Percentiles rank a stretch among this genome's conserved stretches.
Evolutionary conservation across 1,284 basidiomycete genomes (phyloP).

Genomic region (Lignosus rhinocerotis): DNA sequence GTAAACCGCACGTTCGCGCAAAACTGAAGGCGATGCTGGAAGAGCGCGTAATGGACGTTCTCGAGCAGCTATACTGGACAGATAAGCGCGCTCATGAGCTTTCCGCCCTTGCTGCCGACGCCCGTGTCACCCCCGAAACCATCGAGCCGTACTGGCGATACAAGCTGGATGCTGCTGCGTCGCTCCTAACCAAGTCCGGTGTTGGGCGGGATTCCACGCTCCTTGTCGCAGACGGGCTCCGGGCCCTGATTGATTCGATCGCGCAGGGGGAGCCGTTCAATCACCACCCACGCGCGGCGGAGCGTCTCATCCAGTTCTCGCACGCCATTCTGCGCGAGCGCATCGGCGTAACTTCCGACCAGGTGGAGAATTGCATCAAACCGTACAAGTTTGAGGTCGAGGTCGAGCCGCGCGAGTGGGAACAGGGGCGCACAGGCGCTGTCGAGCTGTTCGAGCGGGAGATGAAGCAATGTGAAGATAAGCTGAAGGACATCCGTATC

Average conservation of each 20-base stretch:
- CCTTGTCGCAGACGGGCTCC: slow-evolving; percentile 93
- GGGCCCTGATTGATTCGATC: slow-evolving; percentile 87
- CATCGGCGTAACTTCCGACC: slow-evolving; percentile 91
- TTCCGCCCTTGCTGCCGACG: slow-evolving; percentile 68
- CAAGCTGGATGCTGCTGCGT: slow-evolving; percentile 92
- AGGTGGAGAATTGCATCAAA: slow-evolving; percentile 99
- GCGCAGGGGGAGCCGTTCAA: slow-evolving; percentile 89
- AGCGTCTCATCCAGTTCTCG: slow-evolving; percentile 89
- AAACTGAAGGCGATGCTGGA: slow-evolving; percentile 93
- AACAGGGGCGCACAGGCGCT: slow-evolving; percentile 74
- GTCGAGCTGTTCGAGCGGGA: slow-evolving; percentile 85
- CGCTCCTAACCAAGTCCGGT: slow-evolving; percentile 93
- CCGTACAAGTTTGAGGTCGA: slow-evolving; percentile 98
- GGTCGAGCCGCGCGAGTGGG: slow-evolving; percentile 91
- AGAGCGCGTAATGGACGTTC: slow-evolving; percentile 94
- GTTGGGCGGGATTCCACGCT: slow-evolving; percentile 94
- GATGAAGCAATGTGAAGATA: slow-evolving; percentile 81
- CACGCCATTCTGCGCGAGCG: slow-evolving; percentile 92
- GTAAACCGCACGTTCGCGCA: slow-evolving; percentile 85
- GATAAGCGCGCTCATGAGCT: slow-evolving; percentile 86
- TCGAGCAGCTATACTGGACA: slow-evolving; percentile 97
- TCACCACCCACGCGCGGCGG: slow-evolving; percentile 85
- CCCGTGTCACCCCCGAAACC: slow-evolving; percentile 71
- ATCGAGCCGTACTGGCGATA: slow-evolving; percentile 94
- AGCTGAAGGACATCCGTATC: slow-evolving; percentile 82